Evolutionary conservation across 2,329 filamentous ascomycete species (phyloP).

Genomic region (Chrysosporium keratinophilum): DNA sequence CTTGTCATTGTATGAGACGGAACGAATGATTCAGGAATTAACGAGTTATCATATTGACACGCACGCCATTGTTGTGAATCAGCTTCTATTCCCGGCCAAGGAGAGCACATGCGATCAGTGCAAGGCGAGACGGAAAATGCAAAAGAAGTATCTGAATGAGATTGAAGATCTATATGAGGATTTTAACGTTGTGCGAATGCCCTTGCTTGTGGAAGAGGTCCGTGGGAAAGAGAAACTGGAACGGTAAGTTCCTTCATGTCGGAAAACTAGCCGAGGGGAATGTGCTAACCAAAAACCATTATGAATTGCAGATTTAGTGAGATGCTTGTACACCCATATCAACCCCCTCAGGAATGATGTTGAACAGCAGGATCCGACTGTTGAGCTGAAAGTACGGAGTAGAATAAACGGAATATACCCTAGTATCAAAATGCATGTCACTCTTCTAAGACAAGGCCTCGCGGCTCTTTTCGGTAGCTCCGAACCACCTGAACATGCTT

Average conservation of each 20-base stretch:
- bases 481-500: too few relatives aligned
- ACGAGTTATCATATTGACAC: constrained; percentile 90
- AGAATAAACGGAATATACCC: constrained; percentile 6
- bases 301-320: constrained; percentile 35
- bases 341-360: constrained; percentile 32
- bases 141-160: constrained; percentile 98
- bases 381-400: neutral
- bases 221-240: constrained; percentile 88
- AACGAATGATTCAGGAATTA: constrained; percentile 98
- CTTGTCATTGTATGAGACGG: constrained; percentile 91
- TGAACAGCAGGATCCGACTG: neutral
- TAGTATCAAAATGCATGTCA: neutral
- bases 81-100: constrained; percentile 82
- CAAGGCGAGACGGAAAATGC: constrained; percentile 90
- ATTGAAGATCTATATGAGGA: constrained; percentile 98
- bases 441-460: neutral
- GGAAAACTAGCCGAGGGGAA: too few relatives aligned
- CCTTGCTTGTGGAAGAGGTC: constrained; percentile 87
- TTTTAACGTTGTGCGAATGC: constrained; percentile 99
- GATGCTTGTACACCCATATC: constrained; percentile 42
- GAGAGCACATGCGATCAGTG: constrained; percentile 88
- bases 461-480: neutral
- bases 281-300: neutral
- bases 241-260: constrained; percentile 45
- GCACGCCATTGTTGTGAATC: constrained; percentile 95